Evolutionary conservation across 2,329 filamentous ascomycete species (phyloP), one percentile per base, ranked within the genome.

Genomic region (Epichloe brachyelytri): DNA sequence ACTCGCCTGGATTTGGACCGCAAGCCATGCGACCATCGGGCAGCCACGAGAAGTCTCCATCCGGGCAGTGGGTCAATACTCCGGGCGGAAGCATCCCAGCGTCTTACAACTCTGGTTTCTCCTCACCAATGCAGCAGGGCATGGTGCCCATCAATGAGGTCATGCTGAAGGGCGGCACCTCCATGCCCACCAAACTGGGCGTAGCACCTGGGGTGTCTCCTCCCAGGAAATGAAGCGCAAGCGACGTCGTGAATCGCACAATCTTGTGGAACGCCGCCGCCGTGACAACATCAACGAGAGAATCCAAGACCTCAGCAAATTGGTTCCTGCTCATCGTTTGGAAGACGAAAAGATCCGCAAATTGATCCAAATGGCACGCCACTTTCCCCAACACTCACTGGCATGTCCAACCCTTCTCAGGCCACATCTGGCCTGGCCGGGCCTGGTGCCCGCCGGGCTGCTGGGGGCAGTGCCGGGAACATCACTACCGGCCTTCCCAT

Each of bases 221-320:
- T 85, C 88, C 1, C 89, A 95, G 62, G 93, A 97, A 65, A 89
- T 90, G 61, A 97, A 97, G 78, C 81, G 89, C 59, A 88, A 91
- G 66, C 80, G 90, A 54, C 82, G 93, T 53, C 80, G 93, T 39
- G 93, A 96, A 63, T 97, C 91, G 1, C 93, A 98, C 71, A 97
- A 98, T 64, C 76, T 95, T 39, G 93, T 98, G 11, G 93, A 98
- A 71, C 88, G 93, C 51, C 84, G 93, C 48, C 85, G 93, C 55
- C 82, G 93, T 55, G 93, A 97, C 71, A 97, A 97, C 65, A 98
- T 98, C 74, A 98, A 98, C 60, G 93, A 98, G 69, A 83, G 93
- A 43, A 98, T 98, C 56, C 91, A 97, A 63, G 93, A 98, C 63
- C 78, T 98, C 7, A 95, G 91, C 62, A 88, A 89, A 60, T 79